Conservation (phyloP, 768 basidiomycete genomes). For the Trametes coccinea region DNA sequence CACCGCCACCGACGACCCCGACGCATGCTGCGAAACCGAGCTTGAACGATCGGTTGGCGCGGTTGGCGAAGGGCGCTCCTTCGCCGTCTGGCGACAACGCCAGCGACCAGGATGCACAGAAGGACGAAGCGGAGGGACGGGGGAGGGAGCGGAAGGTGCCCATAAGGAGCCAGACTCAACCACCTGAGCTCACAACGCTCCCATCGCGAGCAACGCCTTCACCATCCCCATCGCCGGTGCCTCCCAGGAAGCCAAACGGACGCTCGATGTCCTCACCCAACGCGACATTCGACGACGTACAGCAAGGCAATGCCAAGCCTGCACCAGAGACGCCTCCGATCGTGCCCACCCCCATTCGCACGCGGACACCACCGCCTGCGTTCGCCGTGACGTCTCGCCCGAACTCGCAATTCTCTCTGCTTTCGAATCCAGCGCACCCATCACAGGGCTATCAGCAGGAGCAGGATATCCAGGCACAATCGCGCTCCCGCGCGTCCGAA, state of each 20-base stretch:
- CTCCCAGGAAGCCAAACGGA: slow-evolving; percentile 20
- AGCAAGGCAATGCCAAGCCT: slow-evolving; percentile 21
- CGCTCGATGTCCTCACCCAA: slow-evolving; percentile 30
- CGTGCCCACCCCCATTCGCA: slow-evolving; percentile 34
- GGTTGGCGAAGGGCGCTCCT: slow-evolving; percentile 26
- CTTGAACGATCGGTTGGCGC: slow-evolving; percentile 30
- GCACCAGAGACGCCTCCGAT: slow-evolving; percentile 30
- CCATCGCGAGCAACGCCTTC: slow-evolving; percentile 10
- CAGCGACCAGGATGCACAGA: slow-evolving; percentile 2
- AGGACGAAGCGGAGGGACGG: slow-evolving; percentile 15
- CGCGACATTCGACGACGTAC: slow-evolving; percentile 29
- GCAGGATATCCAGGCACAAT: background rate
- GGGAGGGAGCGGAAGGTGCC: slow-evolving; percentile 24
- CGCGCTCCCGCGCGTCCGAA: slow-evolving; percentile 2
- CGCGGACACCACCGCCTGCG: slow-evolving; percentile 33
- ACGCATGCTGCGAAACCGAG: slow-evolving; percentile 27
- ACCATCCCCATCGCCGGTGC: slow-evolving; percentile 18
- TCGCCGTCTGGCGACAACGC: slow-evolving; percentile 13
- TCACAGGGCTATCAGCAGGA: background rate
- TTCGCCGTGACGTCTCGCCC: slow-evolving; percentile 41
- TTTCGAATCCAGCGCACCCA: background rate
- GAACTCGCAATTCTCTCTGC: slow-evolving; percentile 29
- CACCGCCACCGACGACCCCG: slow-evolving; percentile 10
- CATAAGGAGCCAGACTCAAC: slow-evolving; percentile 30
- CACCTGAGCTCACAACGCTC: slow-evolving; percentile 14